phyloP scores from a whole-genome alignment of 1,139 yeast species.

The Sugiyamaella grinbergsii region DNA sequence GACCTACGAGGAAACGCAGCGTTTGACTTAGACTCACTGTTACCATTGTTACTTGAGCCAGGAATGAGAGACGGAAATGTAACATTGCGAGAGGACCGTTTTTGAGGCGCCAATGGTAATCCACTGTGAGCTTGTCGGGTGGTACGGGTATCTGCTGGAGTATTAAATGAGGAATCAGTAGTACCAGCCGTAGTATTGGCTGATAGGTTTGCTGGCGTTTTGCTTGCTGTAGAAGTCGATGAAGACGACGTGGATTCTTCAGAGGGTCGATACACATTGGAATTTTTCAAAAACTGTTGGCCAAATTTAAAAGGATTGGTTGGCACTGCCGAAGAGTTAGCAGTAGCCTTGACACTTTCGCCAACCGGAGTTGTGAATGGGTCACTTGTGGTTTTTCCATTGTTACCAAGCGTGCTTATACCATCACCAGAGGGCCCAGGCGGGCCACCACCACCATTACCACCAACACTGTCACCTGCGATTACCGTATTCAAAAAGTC shows the following conservation, averaged over 20 bases:
- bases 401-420: neutral
- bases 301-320: conserved; percentile 27
- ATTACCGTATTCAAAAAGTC: conserved; percentile 26
- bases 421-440: too few species aligned
- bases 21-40: conserved; percentile 5
- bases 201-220: neutral
- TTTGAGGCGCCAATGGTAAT: conserved; percentile 34
- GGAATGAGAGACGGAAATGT: conserved; percentile 12
- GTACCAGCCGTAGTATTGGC: neutral
- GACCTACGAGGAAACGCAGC: conserved; percentile 17
- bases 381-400: conserved; percentile 18
- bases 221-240: neutral
- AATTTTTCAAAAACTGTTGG: conserved; percentile 23
- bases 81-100: conserved; percentile 31
- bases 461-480: conserved; percentile 16
- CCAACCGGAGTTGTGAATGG: conserved; percentile 28
- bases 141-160: conserved; percentile 16
- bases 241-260: conserved; percentile 6
- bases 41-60: neutral
- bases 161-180: conserved; percentile 10
- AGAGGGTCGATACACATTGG: neutral
- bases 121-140: conserved; percentile 18
- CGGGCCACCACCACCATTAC: conserved; percentile 6
- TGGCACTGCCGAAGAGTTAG: neutral
- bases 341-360: neutral